These are phyloP conservation scores for Gyrodon lividus DNA, from an alignment of 768 basidiomycete species.

Conservation along the genomic window DNA sequence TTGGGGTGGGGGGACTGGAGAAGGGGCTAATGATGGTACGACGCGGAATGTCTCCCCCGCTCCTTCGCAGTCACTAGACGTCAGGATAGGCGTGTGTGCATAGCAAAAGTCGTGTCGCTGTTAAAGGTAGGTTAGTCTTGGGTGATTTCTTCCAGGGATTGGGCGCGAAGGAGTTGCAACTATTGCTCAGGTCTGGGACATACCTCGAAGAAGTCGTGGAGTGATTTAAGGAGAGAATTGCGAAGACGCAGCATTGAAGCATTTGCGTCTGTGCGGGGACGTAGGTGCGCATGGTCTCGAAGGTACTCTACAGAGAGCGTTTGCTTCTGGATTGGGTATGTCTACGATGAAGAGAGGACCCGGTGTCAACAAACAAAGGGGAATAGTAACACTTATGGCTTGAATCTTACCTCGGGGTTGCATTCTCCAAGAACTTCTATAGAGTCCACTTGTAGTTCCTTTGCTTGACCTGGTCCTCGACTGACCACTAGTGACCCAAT, in stretches of 20 bases:
- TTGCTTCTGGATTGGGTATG: conserved; percentile 93
- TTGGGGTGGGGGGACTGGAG: conserved; percentile 13
- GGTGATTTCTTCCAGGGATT: background rate
- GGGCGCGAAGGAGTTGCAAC: background rate
- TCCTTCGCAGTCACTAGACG: conserved; percentile 92
- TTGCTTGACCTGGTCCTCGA: conserved; percentile 48
- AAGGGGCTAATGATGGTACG: conserved; percentile 32
- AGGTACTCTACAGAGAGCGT: conserved; percentile 74
- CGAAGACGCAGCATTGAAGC: conserved; percentile 78
- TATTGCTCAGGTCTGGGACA: conserved; percentile 16
- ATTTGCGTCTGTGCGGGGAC: conserved; percentile 70
- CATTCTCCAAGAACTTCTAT: conserved; percentile 55
- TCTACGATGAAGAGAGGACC: conserved; percentile 37
- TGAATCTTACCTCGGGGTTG: conserved; percentile 48
- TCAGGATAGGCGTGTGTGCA: conserved; percentile 84
- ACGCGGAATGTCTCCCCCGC: conserved; percentile 90
- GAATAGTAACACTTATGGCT: background rate
- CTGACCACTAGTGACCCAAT: conserved; percentile 46
- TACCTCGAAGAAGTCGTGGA: conserved; percentile 75
- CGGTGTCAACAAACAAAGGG: conserved; percentile 4
- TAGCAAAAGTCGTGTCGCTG: conserved; percentile 79
- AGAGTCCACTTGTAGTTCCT: conserved; percentile 50
- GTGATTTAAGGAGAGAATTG: conserved; percentile 50
- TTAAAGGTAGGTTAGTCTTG: conserved; percentile 12
- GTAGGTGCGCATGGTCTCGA: conserved; percentile 84